Conservation (phyloP, 352 stramenopile species). For the Phytophthora fragariae region DNA sequence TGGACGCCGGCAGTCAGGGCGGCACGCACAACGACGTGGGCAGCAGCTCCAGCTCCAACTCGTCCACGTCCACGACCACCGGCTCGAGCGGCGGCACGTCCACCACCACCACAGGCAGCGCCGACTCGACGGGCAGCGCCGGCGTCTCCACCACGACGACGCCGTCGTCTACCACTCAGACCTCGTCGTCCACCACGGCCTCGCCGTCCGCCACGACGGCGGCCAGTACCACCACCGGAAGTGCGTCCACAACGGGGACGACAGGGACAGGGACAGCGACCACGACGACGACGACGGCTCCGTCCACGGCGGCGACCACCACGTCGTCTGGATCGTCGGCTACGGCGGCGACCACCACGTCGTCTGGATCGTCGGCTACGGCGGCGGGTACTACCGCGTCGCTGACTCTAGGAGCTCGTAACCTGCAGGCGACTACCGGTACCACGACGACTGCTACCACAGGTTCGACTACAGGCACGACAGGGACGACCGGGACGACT, state of each 20-base stretch:
- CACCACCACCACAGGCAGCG: constrained; percentile 22
- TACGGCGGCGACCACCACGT: constrained; percentile 23
- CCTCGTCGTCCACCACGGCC: constrained; percentile 29
- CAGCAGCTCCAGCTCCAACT: constrained; percentile 24
- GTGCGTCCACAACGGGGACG: constrained; percentile 33
- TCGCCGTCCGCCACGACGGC: constrained; percentile 21
- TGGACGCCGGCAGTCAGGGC: constrained; percentile 27
- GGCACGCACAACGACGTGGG: constrained; percentile 28
- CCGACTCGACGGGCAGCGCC: constrained; percentile 25
- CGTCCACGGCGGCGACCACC: constrained; percentile 22
- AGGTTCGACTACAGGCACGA: constrained; percentile 28
- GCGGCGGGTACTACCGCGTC: constrained; percentile 14
- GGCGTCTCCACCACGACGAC: constrained; percentile 22
- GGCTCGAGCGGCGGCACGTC: constrained; percentile 31
- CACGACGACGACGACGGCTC: constrained; percentile 8
- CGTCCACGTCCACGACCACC: constrained; percentile 10
- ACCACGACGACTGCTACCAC: constrained; percentile 9
- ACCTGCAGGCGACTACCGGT: constrained; percentile 22
- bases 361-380: constrained; percentile 25
- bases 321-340: constrained; percentile 31
- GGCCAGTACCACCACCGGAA: constrained; percentile 23
- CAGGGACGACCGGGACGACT: constrained; percentile 10
- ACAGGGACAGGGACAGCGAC: constrained; percentile 1
- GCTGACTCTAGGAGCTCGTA: constrained; percentile 7
- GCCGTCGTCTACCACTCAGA: constrained; percentile 21